These are phyloP conservation scores for Ophiostoma quercus DNA, from an alignment of 2,329 filamentous ascomycete genomes.

Conservation along the genomic window DNA sequence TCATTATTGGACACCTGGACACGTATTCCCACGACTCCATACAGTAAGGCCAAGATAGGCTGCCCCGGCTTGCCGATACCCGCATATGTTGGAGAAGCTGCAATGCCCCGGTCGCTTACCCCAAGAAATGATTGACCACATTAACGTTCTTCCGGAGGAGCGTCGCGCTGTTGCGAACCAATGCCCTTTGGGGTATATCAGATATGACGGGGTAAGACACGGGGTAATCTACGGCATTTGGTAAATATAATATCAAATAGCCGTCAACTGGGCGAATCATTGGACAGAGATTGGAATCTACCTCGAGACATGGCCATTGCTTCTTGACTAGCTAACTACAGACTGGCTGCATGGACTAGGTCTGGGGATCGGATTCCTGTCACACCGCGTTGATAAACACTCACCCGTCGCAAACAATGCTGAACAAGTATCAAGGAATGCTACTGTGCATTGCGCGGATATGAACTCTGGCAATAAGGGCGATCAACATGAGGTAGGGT, in stretches of 20 bases:
- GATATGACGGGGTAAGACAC: neutral
- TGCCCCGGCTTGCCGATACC: neutral
- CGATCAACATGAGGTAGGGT: neutral
- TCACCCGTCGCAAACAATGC: neutral
- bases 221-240: neutral
- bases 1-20: neutral
- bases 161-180: neutral
- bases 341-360: neutral
- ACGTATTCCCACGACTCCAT: neutral
- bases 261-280: neutral
- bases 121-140: conserved; percentile 1
- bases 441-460: neutral
- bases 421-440: neutral
- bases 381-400: neutral
- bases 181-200: neutral
- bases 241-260: neutral
- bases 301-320: neutral
- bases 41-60: neutral
- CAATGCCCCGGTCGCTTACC: neutral
- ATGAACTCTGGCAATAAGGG: neutral
- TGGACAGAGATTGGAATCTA: neutral
- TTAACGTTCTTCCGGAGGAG: neutral
- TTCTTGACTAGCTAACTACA: neutral
- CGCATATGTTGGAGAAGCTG: neutral
- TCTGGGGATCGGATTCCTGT: neutral